Percentiles rank a stretch among this genome's conserved stretches.
phyloP scores from a whole-genome alignment of 2,329 filamentous ascomycete genomes.

The Xylaria multiplex region DNA sequence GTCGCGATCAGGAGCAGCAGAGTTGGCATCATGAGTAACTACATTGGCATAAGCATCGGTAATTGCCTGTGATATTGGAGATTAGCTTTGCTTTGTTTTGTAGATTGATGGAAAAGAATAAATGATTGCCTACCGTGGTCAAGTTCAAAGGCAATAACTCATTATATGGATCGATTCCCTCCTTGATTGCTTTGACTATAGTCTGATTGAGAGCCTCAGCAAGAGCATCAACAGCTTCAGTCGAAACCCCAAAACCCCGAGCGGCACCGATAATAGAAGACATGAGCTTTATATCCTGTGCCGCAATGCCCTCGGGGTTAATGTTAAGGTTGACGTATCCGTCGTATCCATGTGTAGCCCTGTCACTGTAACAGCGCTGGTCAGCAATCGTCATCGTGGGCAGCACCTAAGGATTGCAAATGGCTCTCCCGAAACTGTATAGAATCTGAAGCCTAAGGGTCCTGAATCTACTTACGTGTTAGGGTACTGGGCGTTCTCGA shows the following conservation, averaged over 20 bases:
- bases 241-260: constrained; percentile 6
- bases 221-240: neutral
- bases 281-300: constrained; percentile 31
- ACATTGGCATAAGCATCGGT: constrained; percentile 13
- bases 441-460: neutral
- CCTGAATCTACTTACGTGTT: constrained; percentile 51
- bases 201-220: constrained; percentile 9
- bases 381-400: neutral
- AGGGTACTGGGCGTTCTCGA: constrained; percentile 67
- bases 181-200: neutral
- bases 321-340: constrained; percentile 29
- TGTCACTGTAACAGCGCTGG: neutral
- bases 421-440: neutral
- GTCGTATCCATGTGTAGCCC: neutral
- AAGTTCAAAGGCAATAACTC: constrained; percentile 30
- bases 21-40: constrained; percentile 22
- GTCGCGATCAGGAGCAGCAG: constrained; percentile 24
- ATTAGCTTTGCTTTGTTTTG: neutral
- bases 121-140: constrained; percentile 12
- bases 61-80: constrained; percentile 1
- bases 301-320: constrained; percentile 32
- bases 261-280: constrained; percentile 29
- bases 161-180: constrained; percentile 22
- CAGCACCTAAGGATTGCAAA: neutral
- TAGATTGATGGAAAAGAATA: neutral